These are phyloP conservation scores for Pseudopyricularia cyperi DNA, from an alignment of 2,329 filamentous ascomycete genomes.

Conservation along the genomic window DNA sequence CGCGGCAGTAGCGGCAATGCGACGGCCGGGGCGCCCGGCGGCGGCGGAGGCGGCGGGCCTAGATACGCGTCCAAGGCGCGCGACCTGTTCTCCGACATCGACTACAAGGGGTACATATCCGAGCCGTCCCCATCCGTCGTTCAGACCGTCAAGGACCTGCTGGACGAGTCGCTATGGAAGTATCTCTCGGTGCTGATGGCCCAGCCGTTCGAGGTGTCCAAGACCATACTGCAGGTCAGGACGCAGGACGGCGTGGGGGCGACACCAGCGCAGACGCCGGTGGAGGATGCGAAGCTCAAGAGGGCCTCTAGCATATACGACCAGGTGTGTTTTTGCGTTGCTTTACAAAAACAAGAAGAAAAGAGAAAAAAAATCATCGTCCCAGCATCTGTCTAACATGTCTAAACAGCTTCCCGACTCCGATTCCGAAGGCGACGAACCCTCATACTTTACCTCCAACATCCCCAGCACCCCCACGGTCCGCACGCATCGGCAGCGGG, in stretches of 20 bases:
- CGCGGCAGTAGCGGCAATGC: slow-evolving; percentile 24
- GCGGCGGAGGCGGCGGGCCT: background rate
- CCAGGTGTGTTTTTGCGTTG: background rate
- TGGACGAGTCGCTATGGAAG: slow-evolving; percentile 83
- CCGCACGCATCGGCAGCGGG: slow-evolving; percentile 19
- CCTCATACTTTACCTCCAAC: slow-evolving; percentile 70
- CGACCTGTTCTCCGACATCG: slow-evolving; percentile 78
- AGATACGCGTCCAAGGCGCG: slow-evolving; percentile 54
- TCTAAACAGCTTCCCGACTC: slow-evolving; percentile 28
- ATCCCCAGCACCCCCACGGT: slow-evolving; percentile 39
- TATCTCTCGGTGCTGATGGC: slow-evolving; percentile 81
- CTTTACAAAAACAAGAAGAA: background rate
- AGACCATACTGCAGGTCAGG: slow-evolving; percentile 76
- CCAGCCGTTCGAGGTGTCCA: slow-evolving; percentile 95
- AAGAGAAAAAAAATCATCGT: too few relatives aligned
- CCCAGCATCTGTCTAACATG: background rate
- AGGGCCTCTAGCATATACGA: background rate
- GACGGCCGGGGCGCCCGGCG: slow-evolving; percentile 12
- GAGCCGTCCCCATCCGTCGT: slow-evolving; percentile 64
- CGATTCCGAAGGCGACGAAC: slow-evolving; percentile 64
- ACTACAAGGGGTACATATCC: slow-evolving; percentile 78
- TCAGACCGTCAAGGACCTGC: slow-evolving; percentile 59
- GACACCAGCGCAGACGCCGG: background rate
- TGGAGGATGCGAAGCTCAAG: slow-evolving; percentile 6
- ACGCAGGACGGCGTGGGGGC: slow-evolving; percentile 36